Evolutionary conservation across 805 yeast genomes (phyloP).

Genomic region (Kodamaea kaohsiungensis): DNA sequence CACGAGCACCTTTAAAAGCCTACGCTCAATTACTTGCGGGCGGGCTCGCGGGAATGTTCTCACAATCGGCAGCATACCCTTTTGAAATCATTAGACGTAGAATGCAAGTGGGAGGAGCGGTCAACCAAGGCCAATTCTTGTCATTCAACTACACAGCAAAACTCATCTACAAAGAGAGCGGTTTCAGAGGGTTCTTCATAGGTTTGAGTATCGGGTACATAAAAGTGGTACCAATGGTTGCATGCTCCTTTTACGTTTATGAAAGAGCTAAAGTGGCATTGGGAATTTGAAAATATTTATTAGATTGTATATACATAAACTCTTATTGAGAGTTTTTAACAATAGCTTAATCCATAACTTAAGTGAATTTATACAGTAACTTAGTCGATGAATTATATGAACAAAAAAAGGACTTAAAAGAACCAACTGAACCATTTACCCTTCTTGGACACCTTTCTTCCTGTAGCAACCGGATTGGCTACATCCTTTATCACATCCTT

Average conservation of each 20-base stretch:
- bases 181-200: conserved; percentile 85
- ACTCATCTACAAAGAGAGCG: conserved; percentile 69
- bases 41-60: conserved; percentile 91
- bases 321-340: too few species aligned
- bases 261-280: conserved; percentile 76
- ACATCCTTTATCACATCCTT: conserved; percentile 39
- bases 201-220: conserved; percentile 95
- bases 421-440: conserved; percentile 64
- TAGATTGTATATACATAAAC: neutral
- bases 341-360: too few species aligned
- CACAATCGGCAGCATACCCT: conserved; percentile 97
- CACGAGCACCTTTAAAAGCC: conserved; percentile 68
- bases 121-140: conserved; percentile 57
- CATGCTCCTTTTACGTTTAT: conserved; percentile 92
- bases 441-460: conserved; percentile 50
- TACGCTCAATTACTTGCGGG: conserved; percentile 96
- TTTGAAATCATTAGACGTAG: conserved; percentile 92
- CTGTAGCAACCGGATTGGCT: conserved; percentile 46
- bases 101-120: conserved; percentile 91
- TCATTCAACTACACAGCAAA: conserved; percentile 56
- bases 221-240: conserved; percentile 95
- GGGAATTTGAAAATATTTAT: conserved; percentile 44
- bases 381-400: too few species aligned
- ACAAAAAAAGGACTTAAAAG: conserved; percentile 43
- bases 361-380: too few species aligned